These are phyloP conservation scores for Saitozyma podzolica DNA, from an alignment of 768 basidiomycete species.

Conservation along the genomic window DNA sequence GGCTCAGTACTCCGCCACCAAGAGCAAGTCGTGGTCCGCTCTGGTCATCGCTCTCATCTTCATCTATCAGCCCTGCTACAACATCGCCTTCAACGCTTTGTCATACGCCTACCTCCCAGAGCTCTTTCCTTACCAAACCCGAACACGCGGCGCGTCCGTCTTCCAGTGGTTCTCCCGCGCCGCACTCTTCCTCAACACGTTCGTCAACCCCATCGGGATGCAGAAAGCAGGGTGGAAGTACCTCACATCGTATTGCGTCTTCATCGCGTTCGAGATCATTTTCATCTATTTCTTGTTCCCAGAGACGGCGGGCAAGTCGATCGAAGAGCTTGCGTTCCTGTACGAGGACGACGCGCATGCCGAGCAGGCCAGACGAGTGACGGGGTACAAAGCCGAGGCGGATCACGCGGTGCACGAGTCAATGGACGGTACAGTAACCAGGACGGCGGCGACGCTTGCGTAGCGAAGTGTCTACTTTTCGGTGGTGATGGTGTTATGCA, in stretches of 20 bases:
- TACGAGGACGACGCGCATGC: conserved; percentile 20
- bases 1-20: conserved; percentile 15
- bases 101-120: conserved; percentile 65
- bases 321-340: conserved; percentile 60
- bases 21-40: conserved; percentile 4
- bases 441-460: too few relatives aligned
- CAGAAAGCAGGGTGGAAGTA: conserved; percentile 63
- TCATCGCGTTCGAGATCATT: conserved; percentile 60
- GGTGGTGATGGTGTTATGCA: too few relatives aligned
- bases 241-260: conserved; percentile 60
- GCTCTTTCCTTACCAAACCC: conserved; percentile 65
- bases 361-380: conserved; percentile 15
- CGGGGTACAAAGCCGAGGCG: too few relatives aligned
- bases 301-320: conserved; percentile 60
- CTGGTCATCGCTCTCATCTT: conserved; percentile 23
- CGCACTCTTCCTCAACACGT: conserved; percentile 66
- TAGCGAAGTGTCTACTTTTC: too few relatives aligned
- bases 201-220: conserved; percentile 68
- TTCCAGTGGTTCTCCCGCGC: conserved; percentile 64
- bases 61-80: conserved; percentile 21
- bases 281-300: conserved; percentile 67
- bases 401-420: too few relatives aligned
- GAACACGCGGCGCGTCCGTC: conserved; percentile 64
- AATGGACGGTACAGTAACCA: too few relatives aligned
- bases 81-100: conserved; percentile 19